phyloP scores from a whole-genome alignment of 2,329 filamentous ascomycete genomes.

The Microdochium paspali region DNA sequence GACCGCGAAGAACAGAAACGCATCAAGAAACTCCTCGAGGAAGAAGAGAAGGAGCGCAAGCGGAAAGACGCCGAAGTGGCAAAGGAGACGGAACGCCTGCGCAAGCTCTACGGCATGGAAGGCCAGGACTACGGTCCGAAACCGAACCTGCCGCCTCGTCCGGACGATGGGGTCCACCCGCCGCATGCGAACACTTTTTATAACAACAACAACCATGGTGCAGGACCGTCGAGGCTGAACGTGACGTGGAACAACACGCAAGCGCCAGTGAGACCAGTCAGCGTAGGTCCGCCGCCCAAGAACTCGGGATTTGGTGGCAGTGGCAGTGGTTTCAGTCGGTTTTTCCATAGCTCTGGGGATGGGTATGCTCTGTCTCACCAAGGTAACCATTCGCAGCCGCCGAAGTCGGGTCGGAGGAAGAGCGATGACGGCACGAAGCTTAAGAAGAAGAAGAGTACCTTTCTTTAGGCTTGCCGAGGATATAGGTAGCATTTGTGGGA shows the following conservation, averaged over 20 bases:
- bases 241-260: conserved; percentile 4
- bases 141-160: conserved; percentile 23
- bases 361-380: conserved; percentile 10
- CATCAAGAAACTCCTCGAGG: conserved; percentile 56
- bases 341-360: conserved; percentile 17
- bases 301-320: too few species aligned
- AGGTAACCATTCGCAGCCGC: conserved; percentile 24
- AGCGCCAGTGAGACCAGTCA: conserved; percentile 35
- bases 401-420: conserved; percentile 27
- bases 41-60: conserved; percentile 53
- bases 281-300: conserved; percentile 28
- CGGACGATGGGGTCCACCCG: conserved; percentile 7
- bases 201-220: conserved; percentile 16
- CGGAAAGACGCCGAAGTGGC: conserved; percentile 53
- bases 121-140: conserved; percentile 27
- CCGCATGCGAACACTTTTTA: conserved; percentile 6
- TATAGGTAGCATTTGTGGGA: background rate
- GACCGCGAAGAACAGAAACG: conserved; percentile 46
- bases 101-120: conserved; percentile 55
- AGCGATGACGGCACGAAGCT: conserved; percentile 28
- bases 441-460: conserved; percentile 38
- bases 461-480: conserved; percentile 22
- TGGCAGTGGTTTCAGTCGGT: conserved; percentile 13
- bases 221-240: conserved; percentile 7
- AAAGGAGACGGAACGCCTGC: conserved; percentile 74